These are phyloP conservation scores for Xerocomellus amylosporus DNA, from an alignment of 768 basidiomycete species.

Conservation along the genomic window DNA sequence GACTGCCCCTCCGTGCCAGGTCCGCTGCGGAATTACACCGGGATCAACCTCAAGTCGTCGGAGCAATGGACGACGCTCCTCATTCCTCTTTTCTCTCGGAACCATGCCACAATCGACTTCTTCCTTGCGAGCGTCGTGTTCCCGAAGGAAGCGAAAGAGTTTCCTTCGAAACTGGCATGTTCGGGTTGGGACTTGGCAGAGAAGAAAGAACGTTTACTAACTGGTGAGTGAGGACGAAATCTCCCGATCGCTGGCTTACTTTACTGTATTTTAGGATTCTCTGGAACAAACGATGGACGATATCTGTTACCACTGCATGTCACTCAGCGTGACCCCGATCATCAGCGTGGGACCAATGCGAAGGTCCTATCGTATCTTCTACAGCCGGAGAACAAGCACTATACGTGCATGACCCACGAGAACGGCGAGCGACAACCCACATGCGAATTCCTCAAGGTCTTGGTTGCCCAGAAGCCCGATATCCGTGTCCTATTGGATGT, in stretches of 20 bases:
- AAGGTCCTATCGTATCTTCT: too few relatives aligned
- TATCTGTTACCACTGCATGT: slow-evolving; percentile 20
- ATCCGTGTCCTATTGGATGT: slow-evolving; percentile 37
- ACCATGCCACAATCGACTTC: slow-evolving; percentile 43
- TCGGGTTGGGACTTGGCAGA: slow-evolving; percentile 52
- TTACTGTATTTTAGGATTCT: slow-evolving; percentile 34
- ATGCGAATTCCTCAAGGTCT: slow-evolving; percentile 25
- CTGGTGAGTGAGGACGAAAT: neutral
- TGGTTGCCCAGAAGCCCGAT: slow-evolving; percentile 34
- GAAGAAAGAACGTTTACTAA: neutral
- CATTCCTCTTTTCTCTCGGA: slow-evolving; percentile 36
- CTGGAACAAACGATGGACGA: slow-evolving; percentile 54
- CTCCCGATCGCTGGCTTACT: neutral
- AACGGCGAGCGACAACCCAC: slow-evolving; percentile 11
- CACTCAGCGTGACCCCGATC: slow-evolving; percentile 20
- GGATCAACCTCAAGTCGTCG: slow-evolving; percentile 43
- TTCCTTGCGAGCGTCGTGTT: slow-evolving; percentile 47
- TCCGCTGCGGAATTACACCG: slow-evolving; percentile 31
- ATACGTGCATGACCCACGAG: slow-evolving; percentile 21
- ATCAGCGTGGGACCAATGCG: too few relatives aligned
- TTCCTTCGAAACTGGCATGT: slow-evolving; percentile 36
- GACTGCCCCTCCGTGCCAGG: slow-evolving; percentile 25
- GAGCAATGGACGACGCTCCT: slow-evolving; percentile 30
- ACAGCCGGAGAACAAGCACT: slow-evolving; percentile 8
- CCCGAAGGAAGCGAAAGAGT: slow-evolving; percentile 38